Evolutionary conservation across 2,329 filamentous ascomycete species (phyloP).

Genomic region (Fusarium sp.): DNA sequence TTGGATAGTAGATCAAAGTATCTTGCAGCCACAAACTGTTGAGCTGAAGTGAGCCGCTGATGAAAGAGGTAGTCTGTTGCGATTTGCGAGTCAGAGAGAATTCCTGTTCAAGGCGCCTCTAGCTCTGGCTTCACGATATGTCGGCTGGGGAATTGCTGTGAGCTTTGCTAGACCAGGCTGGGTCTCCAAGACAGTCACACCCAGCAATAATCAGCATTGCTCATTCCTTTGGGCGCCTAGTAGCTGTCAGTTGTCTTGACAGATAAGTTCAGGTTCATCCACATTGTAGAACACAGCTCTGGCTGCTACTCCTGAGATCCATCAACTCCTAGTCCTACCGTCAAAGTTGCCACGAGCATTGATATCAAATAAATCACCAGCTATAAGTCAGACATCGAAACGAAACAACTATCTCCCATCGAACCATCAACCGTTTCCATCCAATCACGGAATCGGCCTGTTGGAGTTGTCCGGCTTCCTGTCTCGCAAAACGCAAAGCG

Average conservation of each 20-base stretch:
- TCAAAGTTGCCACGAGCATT: slow-evolving; percentile 9
- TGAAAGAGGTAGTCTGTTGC: not conserved
- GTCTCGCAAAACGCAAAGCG: slow-evolving; percentile 1
- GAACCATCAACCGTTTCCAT: not conserved
- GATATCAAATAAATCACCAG: slow-evolving; percentile 3
- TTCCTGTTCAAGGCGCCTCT: slow-evolving; percentile 32
- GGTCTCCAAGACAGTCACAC: slow-evolving; percentile 15
- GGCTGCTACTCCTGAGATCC: slow-evolving; percentile 8
- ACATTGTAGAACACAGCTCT: slow-evolving; percentile 11
- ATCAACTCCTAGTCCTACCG: not conserved
- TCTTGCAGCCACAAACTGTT: slow-evolving; percentile 8
- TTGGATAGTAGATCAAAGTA: not conserved
- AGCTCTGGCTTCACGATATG: not conserved
- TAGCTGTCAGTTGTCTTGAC: slow-evolving; percentile 14
- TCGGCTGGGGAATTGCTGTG: slow-evolving; percentile 13
- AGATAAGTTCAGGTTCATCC: slow-evolving; percentile 38
- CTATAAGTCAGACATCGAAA: slow-evolving; percentile 32
- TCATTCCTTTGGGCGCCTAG: slow-evolving; percentile 41
- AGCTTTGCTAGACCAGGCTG: slow-evolving; percentile 11
- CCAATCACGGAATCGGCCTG: slow-evolving; percentile 36
- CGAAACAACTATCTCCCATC: slow-evolving; percentile 36
- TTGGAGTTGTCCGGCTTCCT: slow-evolving; percentile 23
- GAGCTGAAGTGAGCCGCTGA: not conserved
- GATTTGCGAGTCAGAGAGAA: slow-evolving; percentile 22
- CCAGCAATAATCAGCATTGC: not conserved